Evolutionary conservation across 2,329 filamentous ascomycete species (phyloP), one percentile per base, ranked within the genome.

Genomic region (Xylaria sp.): DNA sequence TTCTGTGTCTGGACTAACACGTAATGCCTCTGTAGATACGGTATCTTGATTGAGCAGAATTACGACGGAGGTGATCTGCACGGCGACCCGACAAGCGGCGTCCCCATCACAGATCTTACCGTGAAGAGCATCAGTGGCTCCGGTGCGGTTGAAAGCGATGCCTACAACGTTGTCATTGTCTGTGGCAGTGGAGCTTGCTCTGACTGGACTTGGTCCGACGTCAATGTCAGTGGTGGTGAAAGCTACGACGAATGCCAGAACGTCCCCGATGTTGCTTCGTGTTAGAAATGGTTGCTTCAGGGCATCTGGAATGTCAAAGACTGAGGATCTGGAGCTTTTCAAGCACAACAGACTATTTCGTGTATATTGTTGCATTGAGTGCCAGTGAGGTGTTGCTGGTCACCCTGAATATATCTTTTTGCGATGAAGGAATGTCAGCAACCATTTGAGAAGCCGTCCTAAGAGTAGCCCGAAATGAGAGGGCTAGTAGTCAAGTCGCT

Each of bases 31-130:
- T 4, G 51, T 28, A 79, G 84, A 25, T 88, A 89, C 75, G 87
- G 85, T 54, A 84, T 90, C 67, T 81, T 89, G 60, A 84, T 90
- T 67, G 81, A 89, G 77, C 88, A 90, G 80, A 86, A 89, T 76
- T 89, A 88, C 73, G 78, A 84, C 61, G 81, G 78, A 62, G 83
- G 83, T 23, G 77, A 69, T 31, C 78, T 69, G 76, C 4, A 76
- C 72, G 58, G 81, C 51, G 81, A 73, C 1, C 84, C 85, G 6
- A 87, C 85, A 28, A 69, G 64, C n/a, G 83, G 82, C 56, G 82
- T 86, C 13, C 80, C 80, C 2, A 84, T 87, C 69, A 83, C 82
- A 2, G 79, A 75, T n/a, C 75, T 87, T 15, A 79, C 76, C 0
- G 57, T 86, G 7, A 66, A 74, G 91, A 89, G 25, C 50, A 61